phyloP scores from a whole-genome alignment of 345 rosid genomes.

The Geranium brycei region DNA sequence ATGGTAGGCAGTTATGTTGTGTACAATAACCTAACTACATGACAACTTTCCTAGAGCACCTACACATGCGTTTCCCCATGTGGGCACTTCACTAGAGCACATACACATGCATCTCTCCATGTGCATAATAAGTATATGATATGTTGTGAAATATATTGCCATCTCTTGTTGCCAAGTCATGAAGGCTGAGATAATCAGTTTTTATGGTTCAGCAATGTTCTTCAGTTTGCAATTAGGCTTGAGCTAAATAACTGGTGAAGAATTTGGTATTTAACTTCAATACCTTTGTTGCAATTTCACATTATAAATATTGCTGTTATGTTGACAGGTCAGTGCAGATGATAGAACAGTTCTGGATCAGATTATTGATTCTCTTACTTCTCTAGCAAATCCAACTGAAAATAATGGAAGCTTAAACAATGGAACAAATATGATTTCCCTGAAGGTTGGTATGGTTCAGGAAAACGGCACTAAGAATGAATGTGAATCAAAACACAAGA shows the following conservation, averaged over 20 bases:
- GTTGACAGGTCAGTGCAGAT: conserved; percentile 78
- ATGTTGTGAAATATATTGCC: neutral
- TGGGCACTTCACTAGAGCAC: too few species aligned
- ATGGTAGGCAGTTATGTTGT: too few species aligned
- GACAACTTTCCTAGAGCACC: too few species aligned
- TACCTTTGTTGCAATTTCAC: neutral
- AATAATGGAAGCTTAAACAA: conserved; percentile 15
- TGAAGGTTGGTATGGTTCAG: conserved; percentile 41
- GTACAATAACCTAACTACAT: too few species aligned
- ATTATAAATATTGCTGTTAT: conserved; percentile 11
- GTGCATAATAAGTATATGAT: neutral
- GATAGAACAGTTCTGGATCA: conserved; percentile 60
- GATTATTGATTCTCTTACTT: conserved; percentile 76
- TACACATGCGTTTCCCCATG: too few species aligned
- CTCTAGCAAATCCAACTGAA: conserved; percentile 50
- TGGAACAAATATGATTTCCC: conserved; percentile 33
- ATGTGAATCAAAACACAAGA: conserved; percentile 23
- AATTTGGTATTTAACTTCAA: too few species aligned
- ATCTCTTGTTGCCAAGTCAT: neutral
- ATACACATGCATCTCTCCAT: neutral
- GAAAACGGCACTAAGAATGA: conserved; percentile 23
- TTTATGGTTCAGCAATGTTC: neutral
- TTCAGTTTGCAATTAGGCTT: neutral
- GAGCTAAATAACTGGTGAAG: neutral
- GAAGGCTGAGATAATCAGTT: neutral